Evolutionary conservation across 441 rosid genomes (phyloP), one percentile per base, ranked within the genome.

Genomic region (Euphorbia celastroides): DNA sequence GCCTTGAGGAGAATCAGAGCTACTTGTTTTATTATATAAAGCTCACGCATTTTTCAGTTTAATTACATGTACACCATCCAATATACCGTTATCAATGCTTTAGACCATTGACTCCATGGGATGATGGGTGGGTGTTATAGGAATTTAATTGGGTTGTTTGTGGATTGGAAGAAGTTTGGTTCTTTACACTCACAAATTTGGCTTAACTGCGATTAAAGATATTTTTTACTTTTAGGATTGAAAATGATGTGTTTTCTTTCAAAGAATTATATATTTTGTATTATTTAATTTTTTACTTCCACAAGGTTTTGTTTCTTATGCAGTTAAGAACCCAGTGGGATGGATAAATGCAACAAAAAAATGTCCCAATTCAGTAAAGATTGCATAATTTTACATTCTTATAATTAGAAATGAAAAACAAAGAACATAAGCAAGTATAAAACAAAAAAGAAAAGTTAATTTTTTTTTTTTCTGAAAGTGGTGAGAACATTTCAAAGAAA

Each of bases 61-160:
- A 59, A 59, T 68, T 59, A 68, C 71, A 48, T n/a, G 30, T 58
- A 26, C 34, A 30, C 70, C 70, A 57, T 13, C 55, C 41, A 62
- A 20, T 56, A 2, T 20, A 12, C n/a, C 30, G 16, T 2, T 12
- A n/a, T 7, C 30, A 7, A 6, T 20, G 16, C 2, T 13, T 20
- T 26, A 38, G 56, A 59, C 65, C 23, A 17, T 46, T 16, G 57
- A 32, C 64, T 51, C 57, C 20, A 57, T 44, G 60, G 64, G 63
- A 19, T 57, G 57, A 36, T 42, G 59, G 20, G 8, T 36, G 12
- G 17, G 22, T 36, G 42, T n/a, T n/a, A n/a, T n/a, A n/a, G 48
- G 28, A 31, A 52, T 25, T 26, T 5, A 26, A n/a, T 19, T 66
- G 51, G 61, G 42, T 51, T 13, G 28, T 14, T 23, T 10, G 25